Base-by-base conservation (phyloP, 805 yeast genomes). In the Pichia cephalocereana region DNA sequence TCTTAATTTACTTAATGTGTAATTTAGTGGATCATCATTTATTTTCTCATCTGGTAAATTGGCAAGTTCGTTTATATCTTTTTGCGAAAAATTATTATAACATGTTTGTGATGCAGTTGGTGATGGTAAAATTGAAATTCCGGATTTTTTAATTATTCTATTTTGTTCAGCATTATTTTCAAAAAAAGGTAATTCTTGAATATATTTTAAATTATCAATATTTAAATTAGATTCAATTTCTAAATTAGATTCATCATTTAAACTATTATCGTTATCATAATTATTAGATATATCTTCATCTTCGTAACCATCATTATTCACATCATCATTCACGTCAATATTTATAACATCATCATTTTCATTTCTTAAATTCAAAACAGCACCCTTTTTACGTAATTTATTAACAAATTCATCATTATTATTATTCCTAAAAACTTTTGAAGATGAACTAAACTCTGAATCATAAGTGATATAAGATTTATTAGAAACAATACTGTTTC, bases 21-120 rank as follows among this genome's bases (percentile, higher is more conserved):
- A 78, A 45, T 72, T 75, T 14, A 89, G 70, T 0, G 96, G 96
- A 63, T 87, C 86, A 17, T 74, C 78, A 30, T 73, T 77, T 40
- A 76, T 68, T 0, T 81, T 72, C 43, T 83, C 89, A 62, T 91
- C 96, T 0, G 96, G 91, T 45, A 90, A 79, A 7, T 85, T 84
- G 1, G 95, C 95, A 43, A 89, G 72, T 57, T 82, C 87, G 40
- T 83, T 84, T 42, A 85, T 80, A 2, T 80, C 83, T 5, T 74
- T 76, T n/a, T 71, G 65, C 31, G 76, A 69, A 45, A 75, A 68
- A 14, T 80, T 80, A 17, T 75, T 74, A 49, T 68, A 71, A 44
- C 48, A 46, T 19, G 74, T 68, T 48, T 69, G 57, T 28, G 67
- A 53, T 34, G 61, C 56, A 11, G 70, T 65, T 38, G 62, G 54